phyloP scores from a whole-genome alignment of 192 early-diverging fungal species.

The Tieghemiomyces parasiticus region DNA sequence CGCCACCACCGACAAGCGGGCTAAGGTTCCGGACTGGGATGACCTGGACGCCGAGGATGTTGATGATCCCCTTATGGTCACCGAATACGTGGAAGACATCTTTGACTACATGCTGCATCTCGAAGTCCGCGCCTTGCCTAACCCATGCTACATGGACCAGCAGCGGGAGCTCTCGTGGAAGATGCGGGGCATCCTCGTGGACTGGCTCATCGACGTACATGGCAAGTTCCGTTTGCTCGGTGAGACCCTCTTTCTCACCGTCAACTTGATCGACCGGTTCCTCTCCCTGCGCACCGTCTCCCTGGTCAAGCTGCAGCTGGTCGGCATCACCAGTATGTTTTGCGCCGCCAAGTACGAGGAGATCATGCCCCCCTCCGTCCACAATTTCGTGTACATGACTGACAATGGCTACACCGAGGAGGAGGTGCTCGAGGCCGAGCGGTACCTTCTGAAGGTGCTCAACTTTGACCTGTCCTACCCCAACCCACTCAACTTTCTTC shows the following conservation, averaged over 20 bases:
- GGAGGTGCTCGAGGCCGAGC: constrained; percentile 84
- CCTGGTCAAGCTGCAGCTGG: constrained; percentile 80
- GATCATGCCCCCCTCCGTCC: constrained; percentile 60
- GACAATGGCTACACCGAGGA: constrained; percentile 62
- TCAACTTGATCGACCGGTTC: constrained; percentile 94
- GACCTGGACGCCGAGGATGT: constrained; percentile 67
- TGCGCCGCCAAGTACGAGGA: constrained; percentile 96
- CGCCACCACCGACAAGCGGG: constrained; percentile 9
- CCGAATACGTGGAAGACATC: constrained; percentile 91
- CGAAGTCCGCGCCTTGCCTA: constrained; percentile 65
- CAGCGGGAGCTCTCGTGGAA: constrained; percentile 83
- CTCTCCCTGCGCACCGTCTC: constrained; percentile 73
- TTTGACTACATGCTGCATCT: constrained; percentile 66
- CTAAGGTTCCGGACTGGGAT: constrained; percentile 33
- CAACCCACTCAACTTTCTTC: constrained; percentile 82
- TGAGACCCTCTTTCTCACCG: constrained; percentile 84
- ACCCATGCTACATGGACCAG: constrained; percentile 62
- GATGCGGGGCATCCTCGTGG: constrained; percentile 85
- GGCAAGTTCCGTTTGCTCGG: constrained; percentile 78
- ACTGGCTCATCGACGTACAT: constrained; percentile 94
- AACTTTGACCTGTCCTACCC: constrained; percentile 82
- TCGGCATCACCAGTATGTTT: constrained; percentile 81
- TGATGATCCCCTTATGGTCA: constrained; percentile 79
- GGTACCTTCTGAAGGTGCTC: constrained; percentile 75
- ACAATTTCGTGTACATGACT: constrained; percentile 75